Evolutionary conservation across 1,139 yeast species (phyloP), one percentile per base, ranked within the genome.

Genomic region (Saccharomyces hybrid): DNA sequence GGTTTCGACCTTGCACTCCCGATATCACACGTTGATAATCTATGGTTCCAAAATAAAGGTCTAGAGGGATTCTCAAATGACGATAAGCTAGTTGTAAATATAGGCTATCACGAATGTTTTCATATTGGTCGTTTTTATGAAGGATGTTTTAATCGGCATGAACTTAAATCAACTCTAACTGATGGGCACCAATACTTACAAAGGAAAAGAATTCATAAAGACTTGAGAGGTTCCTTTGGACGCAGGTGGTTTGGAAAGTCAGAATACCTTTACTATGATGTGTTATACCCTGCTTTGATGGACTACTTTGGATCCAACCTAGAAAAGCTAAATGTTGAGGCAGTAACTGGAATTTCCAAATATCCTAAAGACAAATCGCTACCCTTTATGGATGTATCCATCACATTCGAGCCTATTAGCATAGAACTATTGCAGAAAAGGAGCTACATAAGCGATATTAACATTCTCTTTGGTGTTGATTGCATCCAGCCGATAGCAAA

Each of bases 401-500:
- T 26, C 28, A 16, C 27, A 25, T 48, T 47, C 32, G 44, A 41
- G 11, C 16, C 41, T 9, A 28, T 49, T 2, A 14, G 25, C 30
- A 16, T 38, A 20, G 44, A 38, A 38, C 25, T 38, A 4, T 20
- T 38, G n/a, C 44, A 38, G 11, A 38, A 38, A 4, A 11, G 44
- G 5, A 20, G 44, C 20, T 59, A 61, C 11, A 52, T 72, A 3
- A 62, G 64, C 30, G 73, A 73, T n/a, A 55, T 88, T 14, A 88
- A 86, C 60, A 73, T 88, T 1, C 71, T 89, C 42, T 89, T 82
- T 72, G 95, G 96, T 1, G 70, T 70, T 1, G 89, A 84, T 61
- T 85, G 88, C 0, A 81, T 78, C 3, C 96, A 89, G 53, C 96
- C 96, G 1, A 74, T 96, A 55, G 80, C 82, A 0, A 79, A 80